Base-by-base conservation (phyloP, 805 yeast genomes). In the Candida rishiriensis region DNA sequence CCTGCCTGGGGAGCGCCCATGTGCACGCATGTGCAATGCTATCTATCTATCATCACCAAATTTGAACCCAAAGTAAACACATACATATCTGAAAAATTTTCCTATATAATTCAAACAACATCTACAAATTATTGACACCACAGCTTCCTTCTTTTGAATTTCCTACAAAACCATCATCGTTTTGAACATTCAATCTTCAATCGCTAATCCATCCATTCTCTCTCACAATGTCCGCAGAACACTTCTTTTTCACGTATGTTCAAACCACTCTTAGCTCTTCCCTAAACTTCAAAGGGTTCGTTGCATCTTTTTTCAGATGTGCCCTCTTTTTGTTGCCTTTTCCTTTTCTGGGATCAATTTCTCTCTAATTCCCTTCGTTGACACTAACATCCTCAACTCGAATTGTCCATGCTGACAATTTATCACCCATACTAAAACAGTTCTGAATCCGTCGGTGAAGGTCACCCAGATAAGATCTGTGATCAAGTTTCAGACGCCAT, bases 401-500 rank as follows among this genome's bases (percentile, higher is more conserved):
- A 35, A 21, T 21, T 21, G 26, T 21, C 7, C 26, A 7, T 7
- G 4, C 26, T 4, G 26, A 21, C 26, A 21, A 21, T 21, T 21
- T 21, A n/a, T 17, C 13, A 10, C 29, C 36, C 81, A 81, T 30
- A 6, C 65, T 75, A 80, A 56, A 81, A 81, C 66, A 85, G 91
- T 60, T 86, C 93, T 56, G 95, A 86, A 72, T 85, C 93, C 57
- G 95, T 86, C 57, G 95, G 95, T 76, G 95, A 86, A 72, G 95
- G 95, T 65, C 95, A 86, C 79, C 95, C 95, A 66, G 95, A 86
- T 69, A 86, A 86, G 80, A 86, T 86, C 73, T 95, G 99, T 77
- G 99, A 93, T 74, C 99, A 93, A 79, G 97, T 93, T 57, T 85
- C 95, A 46, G 99, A 93, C 68, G 99, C 99, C 63, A 88, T 93